Conservation (phyloP, 2,329 filamentous ascomycete species). For the Dactylellina cionopaga region DNA sequence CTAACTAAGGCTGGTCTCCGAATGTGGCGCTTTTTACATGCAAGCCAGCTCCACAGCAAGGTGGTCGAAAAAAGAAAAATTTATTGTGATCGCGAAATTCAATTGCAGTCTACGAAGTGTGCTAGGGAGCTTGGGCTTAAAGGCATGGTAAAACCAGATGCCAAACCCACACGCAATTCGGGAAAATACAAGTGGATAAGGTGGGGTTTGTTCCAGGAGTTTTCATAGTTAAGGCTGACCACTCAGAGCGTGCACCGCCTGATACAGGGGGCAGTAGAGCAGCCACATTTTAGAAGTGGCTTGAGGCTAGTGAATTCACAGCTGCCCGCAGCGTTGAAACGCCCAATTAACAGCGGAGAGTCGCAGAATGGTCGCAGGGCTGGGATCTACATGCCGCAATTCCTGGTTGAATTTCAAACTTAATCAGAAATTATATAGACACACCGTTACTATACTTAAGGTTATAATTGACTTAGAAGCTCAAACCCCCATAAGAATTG, state of each 20-base stretch:
- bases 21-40: slow-evolving; percentile 32
- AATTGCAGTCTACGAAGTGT: slow-evolving; percentile 34
- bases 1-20: background rate
- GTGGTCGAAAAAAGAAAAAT: slow-evolving; percentile 21
- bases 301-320: slow-evolving; percentile 26
- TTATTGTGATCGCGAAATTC: slow-evolving; percentile 20
- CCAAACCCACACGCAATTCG: slow-evolving; percentile 25
- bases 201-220: slow-evolving; percentile 4
- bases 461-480: no score
- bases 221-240: slow-evolving; percentile 49
- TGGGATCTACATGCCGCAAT: slow-evolving; percentile 18
- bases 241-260: slow-evolving; percentile 29
- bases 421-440: background rate
- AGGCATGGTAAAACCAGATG: slow-evolving; percentile 19
- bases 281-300: slow-evolving; percentile 38
- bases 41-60: slow-evolving; percentile 17
- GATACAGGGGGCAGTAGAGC: slow-evolving; percentile 26
- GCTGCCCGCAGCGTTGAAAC: slow-evolving; percentile 24
- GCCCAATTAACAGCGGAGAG: slow-evolving; percentile 2
- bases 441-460: background rate
- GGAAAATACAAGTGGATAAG: slow-evolving; percentile 18
- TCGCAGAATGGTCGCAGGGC: slow-evolving; percentile 24
- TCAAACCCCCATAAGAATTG: background rate
- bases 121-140: slow-evolving; percentile 1
- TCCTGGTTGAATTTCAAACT: background rate